Percentiles rank a stretch among this genome's conserved stretches.
Conservation (phyloP, 2,329 filamentous ascomycete species). For the Scytalidium sp. region DNA sequence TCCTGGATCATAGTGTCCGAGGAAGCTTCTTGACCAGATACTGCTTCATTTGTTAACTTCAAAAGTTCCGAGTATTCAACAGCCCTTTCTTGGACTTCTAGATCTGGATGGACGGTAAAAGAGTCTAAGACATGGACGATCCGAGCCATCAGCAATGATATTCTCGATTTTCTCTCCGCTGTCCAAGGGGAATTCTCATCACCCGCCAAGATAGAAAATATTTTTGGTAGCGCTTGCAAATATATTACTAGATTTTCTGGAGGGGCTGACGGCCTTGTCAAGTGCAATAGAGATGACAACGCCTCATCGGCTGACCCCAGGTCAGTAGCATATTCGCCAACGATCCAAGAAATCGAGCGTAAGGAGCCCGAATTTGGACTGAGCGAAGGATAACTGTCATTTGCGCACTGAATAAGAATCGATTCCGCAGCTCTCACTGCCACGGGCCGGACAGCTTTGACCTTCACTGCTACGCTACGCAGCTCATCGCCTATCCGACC, state of each 20-base stretch:
- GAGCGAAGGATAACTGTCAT: conserved; percentile 47
- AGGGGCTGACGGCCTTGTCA: conserved; percentile 50
- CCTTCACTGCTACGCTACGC: conserved; percentile 87
- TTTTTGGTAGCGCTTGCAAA: conserved; percentile 81
- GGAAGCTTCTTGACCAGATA: conserved; percentile 60
- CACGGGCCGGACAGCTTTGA: conserved; percentile 75
- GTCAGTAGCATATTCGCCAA: conserved; percentile 81
- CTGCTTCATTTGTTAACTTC: conserved; percentile 81
- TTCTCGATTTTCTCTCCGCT: conserved; percentile 67
- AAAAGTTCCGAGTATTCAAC: conserved; percentile 91
- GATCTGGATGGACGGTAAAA: conserved; percentile 74
- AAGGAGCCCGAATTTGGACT: conserved; percentile 65
- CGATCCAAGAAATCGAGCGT: conserved; percentile 76
- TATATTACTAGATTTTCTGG: conserved; percentile 71
- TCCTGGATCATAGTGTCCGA: conserved; percentile 56
- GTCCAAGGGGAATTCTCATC: conserved; percentile 68
- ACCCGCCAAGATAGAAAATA: conserved; percentile 72
- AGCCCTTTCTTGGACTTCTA: conserved; percentile 93
- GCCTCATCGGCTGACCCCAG: conserved; percentile 68
- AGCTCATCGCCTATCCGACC: conserved; percentile 79
- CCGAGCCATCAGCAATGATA: conserved; percentile 74
- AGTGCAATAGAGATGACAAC: conserved; percentile 70
- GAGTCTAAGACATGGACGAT: conserved; percentile 80
- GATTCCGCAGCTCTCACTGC: conserved; percentile 81
- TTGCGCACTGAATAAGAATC: conserved; percentile 61